phyloP scores from a whole-genome alignment of 2,329 filamentous ascomycete genomes.

The Leptoxyphium fumago region DNA sequence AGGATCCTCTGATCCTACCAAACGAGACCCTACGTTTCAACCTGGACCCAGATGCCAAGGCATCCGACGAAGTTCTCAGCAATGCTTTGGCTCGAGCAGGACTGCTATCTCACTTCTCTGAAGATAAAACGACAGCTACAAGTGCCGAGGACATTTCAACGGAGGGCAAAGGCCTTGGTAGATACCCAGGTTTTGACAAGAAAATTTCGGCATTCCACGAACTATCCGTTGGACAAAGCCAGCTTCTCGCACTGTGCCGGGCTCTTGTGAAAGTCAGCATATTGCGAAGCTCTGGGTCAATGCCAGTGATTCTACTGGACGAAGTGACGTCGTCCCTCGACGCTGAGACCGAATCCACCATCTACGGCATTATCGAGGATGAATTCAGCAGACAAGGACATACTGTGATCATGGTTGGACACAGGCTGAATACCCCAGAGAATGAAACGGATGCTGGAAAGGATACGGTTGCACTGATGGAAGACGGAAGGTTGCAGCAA shows the following conservation, averaged over 20 bases:
- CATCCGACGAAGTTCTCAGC: not conserved
- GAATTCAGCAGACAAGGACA: slow-evolving; percentile 1
- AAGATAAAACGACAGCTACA: not conserved
- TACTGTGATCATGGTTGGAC: slow-evolving; percentile 1
- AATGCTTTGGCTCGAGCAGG: not conserved
- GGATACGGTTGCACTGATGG: not conserved
- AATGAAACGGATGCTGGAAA: not conserved
- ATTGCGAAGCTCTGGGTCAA: not conserved
- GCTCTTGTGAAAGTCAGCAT: not conserved
- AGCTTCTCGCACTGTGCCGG: not conserved
- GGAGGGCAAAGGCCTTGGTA: not conserved
- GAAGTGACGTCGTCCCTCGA: slow-evolving; percentile 1
- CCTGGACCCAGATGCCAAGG: not conserved
- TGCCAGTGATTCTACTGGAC: not conserved
- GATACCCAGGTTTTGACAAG: not conserved
- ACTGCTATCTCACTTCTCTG: not conserved
- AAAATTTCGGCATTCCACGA: not conserved
- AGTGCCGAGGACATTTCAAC: not conserved
- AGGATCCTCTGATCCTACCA: not conserved
- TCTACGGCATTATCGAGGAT: slow-evolving; percentile 1
- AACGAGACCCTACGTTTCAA: not conserved
- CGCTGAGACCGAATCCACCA: not conserved
- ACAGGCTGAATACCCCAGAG: not conserved
- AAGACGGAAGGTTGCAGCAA: not conserved
- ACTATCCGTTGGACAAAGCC: not conserved